Base-by-base conservation (phyloP, 1,284 basidiomycete genomes). In the Puccinia polysora region DNA sequence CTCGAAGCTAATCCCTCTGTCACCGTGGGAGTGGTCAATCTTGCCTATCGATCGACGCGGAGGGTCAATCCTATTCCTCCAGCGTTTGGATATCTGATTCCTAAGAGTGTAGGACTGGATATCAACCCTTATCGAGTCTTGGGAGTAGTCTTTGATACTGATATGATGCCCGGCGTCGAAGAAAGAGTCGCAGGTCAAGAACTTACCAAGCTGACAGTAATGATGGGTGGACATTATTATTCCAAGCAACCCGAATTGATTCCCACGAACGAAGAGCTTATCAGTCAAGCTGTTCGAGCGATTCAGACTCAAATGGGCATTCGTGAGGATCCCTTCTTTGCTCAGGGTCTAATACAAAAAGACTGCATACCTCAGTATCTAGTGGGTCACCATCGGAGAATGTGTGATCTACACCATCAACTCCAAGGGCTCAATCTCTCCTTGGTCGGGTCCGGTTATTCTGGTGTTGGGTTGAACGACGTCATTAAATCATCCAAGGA, bases 31-130 rank as follows among this genome's bases (percentile, higher is more conserved):
- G 86, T 93, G 1, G 84, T 87, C 45, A 82, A 81, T 43, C 82
- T 93, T n/a, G 80, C 86, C 55, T 80, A 80, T 53, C 79, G 89
- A 30, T 80, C 88, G 14, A 80, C 84, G 25, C 83, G 84, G 5
- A 74, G 72, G 38, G 59, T 77, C 60, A 79, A 79, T 74, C 73
- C 78, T 70, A 79, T 81, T 71, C 81, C 83, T 12, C 70, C 84
- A 14, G 95, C 94, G 0, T 97, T 97, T 80, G 95, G 95, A 1
- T 97, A 95, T 81, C 87, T 98, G 75, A 85, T 96, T 65, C 92
- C 94, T 0, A 88, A 93, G 6, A 86, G 88, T 62, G 71, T 81
- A 77, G 36, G 87, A 80, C 14, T 85, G 86, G 78, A 81, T 77
- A 68, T 75, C 73, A 76, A 76, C 74, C 77, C 75, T 20, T 74